A percentile compares a stretch with the other conserved stretches of the same genome.
Evolutionary conservation across 1,139 yeast genomes (phyloP).

Genomic region (Maudiozyma humilis): DNA sequence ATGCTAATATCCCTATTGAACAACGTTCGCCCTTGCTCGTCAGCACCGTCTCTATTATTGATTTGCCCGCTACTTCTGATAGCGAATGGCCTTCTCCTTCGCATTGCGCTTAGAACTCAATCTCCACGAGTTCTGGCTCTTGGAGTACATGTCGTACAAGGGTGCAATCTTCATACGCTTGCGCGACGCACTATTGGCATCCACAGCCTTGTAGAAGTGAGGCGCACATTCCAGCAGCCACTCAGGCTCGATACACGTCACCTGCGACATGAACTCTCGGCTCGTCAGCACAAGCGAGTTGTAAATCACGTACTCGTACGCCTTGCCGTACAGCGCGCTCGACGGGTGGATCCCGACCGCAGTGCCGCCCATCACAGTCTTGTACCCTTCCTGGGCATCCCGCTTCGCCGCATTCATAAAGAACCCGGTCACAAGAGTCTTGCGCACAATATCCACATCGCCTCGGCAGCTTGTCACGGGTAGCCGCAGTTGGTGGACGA

Average conservation of each 20-base stretch:
- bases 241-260: slow-evolving; percentile 81
- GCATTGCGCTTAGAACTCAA: slow-evolving; percentile 37
- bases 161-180: slow-evolving; percentile 51
- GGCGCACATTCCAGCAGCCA: slow-evolving; percentile 83
- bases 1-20: too few species aligned
- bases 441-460: slow-evolving; percentile 67
- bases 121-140: slow-evolving; percentile 49
- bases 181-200: slow-evolving; percentile 72
- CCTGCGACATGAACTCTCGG: slow-evolving; percentile 89
- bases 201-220: slow-evolving; percentile 66
- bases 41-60: too few species aligned
- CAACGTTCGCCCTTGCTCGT: too few species aligned
- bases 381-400: slow-evolving; percentile 65
- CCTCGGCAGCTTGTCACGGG: slow-evolving; percentile 58
- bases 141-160: slow-evolving; percentile 38
- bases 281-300: slow-evolving; percentile 92
- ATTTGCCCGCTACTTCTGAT: too few species aligned
- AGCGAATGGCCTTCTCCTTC: slow-evolving; percentile 28
- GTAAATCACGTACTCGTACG: slow-evolving; percentile 88
- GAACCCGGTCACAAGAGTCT: slow-evolving; percentile 86
- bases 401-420: slow-evolving; percentile 97
- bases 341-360: slow-evolving; percentile 91
- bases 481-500: slow-evolving; percentile 61
- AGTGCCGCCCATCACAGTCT: slow-evolving; percentile 91
- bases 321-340: slow-evolving; percentile 74